phyloP scores from a whole-genome alignment of 345 rosid genomes.

The Luvunga scandens region DNA sequence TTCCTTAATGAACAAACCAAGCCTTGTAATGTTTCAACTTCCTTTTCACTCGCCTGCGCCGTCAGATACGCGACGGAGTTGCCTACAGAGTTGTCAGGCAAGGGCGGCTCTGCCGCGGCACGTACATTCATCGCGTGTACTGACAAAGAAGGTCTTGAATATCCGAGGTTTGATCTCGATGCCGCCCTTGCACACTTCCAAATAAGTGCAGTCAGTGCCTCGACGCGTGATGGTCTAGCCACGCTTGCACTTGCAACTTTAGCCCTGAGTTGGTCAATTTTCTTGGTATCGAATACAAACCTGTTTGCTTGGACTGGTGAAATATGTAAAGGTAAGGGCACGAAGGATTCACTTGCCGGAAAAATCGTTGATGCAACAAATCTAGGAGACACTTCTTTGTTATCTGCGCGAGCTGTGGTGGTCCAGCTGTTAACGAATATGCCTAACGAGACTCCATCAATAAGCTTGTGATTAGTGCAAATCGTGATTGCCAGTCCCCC shows the following conservation, averaged over 20 bases:
- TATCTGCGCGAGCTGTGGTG: neutral
- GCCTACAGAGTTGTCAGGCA: conserved; percentile 5
- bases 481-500: neutral
- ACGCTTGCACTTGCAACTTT: conserved; percentile 15
- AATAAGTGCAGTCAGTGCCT: conserved; percentile 27
- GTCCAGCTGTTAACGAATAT: neutral
- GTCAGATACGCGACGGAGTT: conserved; percentile 15
- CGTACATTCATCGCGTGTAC: conserved; percentile 6
- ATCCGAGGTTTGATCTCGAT: neutral
- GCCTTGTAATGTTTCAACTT: conserved; percentile 21
- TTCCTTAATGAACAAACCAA: conserved; percentile 20
- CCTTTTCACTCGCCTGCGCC: conserved; percentile 22
- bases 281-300: conserved; percentile 17
- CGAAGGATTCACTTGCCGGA: neutral
- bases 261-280: conserved; percentile 24
- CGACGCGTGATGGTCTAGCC: conserved; percentile 29
- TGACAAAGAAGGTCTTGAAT: neutral
- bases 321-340: neutral
- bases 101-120: neutral
- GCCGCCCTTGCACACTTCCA: conserved; percentile 21
- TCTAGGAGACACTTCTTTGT: neutral
- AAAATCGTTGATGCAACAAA: neutral
- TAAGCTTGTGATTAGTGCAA: neutral
- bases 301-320: conserved; percentile 2
- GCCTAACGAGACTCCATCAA: neutral